Evolutionary conservation across 768 basidiomycete genomes (phyloP).

Genomic region (Tylopilus sp.): DNA sequence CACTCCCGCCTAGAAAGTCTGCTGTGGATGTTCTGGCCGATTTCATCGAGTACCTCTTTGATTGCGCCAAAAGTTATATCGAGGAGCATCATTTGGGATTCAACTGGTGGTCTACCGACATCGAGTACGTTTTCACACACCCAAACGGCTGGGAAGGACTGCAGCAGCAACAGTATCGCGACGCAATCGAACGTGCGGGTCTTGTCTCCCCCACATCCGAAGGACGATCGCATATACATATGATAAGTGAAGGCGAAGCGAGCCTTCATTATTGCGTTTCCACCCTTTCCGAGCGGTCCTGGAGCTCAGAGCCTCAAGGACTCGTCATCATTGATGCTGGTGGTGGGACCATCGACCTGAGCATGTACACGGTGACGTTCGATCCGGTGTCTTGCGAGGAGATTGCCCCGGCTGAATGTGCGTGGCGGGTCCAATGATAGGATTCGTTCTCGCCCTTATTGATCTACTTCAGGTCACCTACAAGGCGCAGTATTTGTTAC

Average conservation of each 20-base stretch:
- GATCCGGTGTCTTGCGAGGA: slow-evolving; percentile 29
- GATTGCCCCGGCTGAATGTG: slow-evolving; percentile 31
- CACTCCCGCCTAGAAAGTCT: too few species aligned
- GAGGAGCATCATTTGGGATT: too few species aligned
- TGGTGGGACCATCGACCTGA: slow-evolving; percentile 37
- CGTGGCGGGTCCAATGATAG: neutral
- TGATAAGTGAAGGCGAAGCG: slow-evolving; percentile 25
- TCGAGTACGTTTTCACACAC: too few species aligned
- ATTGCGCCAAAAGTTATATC: too few species aligned
- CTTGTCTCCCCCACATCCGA: slow-evolving; percentile 12
- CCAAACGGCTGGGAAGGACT: slow-evolving; percentile 25
- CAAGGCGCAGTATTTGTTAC: slow-evolving; percentile 49
- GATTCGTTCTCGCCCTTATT: neutral
- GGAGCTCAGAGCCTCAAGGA: slow-evolving; percentile 23
- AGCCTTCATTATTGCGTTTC: slow-evolving; percentile 37
- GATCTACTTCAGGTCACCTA: slow-evolving; percentile 35
- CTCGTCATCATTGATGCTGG: slow-evolving; percentile 45
- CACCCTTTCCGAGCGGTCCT: slow-evolving; percentile 24
- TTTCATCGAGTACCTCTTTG: too few species aligned
- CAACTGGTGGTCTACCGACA: too few species aligned
- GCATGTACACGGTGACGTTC: slow-evolving; percentile 29
- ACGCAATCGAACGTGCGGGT: slow-evolving; percentile 21
- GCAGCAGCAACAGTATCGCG: slow-evolving; percentile 21
- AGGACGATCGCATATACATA: slow-evolving; percentile 15
- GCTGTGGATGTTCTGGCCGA: too few species aligned